Base-by-base conservation (phyloP, 176 grass and related monocot genomes). In the Ampelocalamus luodianensis region DNA sequence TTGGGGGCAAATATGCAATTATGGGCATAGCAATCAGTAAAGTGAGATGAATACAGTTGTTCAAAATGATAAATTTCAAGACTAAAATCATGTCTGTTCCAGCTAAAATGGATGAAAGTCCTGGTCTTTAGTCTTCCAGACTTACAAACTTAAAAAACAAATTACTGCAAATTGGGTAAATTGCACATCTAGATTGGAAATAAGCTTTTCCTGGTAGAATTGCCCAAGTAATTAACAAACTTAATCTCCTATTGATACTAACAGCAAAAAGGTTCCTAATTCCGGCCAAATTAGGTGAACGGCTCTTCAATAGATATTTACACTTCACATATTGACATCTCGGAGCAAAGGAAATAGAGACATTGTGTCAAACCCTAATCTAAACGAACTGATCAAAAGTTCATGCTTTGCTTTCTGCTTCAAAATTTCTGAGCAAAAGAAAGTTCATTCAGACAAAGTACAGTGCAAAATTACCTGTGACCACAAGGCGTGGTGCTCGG, bases 401-500 rank as follows among this genome's bases (percentile, higher is more conserved):
- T 18, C 14, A 65, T 32, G 27, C 9, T 66, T 74, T 39, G 17
- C 5, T 64, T n/a, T 50, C 6, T 53, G 42, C 39, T 72, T 10
- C 10, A 66, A 17, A 76, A 8, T 63, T 79, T 38, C 56, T 38
- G 12, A 58, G 17, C 18, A 18, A 8, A 85, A 87, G 29, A 6
- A 71, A 64, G 36, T 43, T 53, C 22, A 11, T 62, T 18, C 32
- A 2, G 0, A 71, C 48, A 43, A 32, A 27, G 27, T 40, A 62
- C 13, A 32, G 48, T 43, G 59, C 48, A 29, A 49, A 50, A 84
- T 77, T 92, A 95, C 93, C 93, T 95, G 82, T 95, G 90, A 50
- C 93, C 93, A 74, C 90, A 92, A 65, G 93, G 83, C 56, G 90
- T 95, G 69, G 93, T 92, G 74, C 90, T 95, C 10, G 93, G 93